Evolutionary conservation across 176 grass and related monocot species (phyloP).

Genomic region (Aegilops sharonensis): DNA sequence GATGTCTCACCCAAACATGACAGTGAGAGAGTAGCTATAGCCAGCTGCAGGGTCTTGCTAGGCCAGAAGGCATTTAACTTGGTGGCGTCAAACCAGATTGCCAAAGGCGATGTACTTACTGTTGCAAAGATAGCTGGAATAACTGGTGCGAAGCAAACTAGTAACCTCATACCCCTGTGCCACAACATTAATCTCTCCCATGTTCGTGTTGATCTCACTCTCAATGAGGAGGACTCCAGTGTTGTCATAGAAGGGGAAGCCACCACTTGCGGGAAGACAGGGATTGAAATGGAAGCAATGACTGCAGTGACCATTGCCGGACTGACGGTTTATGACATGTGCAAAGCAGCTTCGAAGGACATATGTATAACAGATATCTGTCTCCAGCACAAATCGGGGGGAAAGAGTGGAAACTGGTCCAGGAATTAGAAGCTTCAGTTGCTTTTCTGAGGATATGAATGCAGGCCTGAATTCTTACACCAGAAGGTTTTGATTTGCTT

Average conservation of each 20-base stretch:
- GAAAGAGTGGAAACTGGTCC: conserved; percentile 84
- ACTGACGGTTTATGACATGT: conserved; percentile 94
- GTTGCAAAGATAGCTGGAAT: conserved; percentile 97
- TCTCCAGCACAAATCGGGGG: conserved; percentile 76
- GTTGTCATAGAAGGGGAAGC: conserved; percentile 85
- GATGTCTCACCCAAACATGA: conserved; percentile 79
- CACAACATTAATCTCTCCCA: conserved; percentile 84
- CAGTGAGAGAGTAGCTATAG: conserved; percentile 70
- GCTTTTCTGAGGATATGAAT: not conserved
- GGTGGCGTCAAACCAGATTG: conserved; percentile 88
- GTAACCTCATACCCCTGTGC: conserved; percentile 77
- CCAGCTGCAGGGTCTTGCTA: conserved; percentile 77
- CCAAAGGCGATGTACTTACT: conserved; percentile 91
- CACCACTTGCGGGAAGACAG: conserved; percentile 60
- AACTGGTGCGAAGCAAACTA: conserved; percentile 90
- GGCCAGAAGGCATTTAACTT: conserved; percentile 70
- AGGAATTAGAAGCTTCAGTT: conserved; percentile 28
- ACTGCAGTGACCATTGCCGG: conserved; percentile 77
- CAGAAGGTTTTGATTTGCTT: conserved; percentile 8
- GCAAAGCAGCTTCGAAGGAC: conserved; percentile 92
- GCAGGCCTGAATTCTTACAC: not conserved
- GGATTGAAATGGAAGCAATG: conserved; percentile 97
- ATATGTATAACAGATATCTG: conserved; percentile 75
- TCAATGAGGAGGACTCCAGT: conserved; percentile 79
- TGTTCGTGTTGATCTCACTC: conserved; percentile 81